Evolutionary conservation across 2,329 filamentous ascomycete species (phyloP).

Genomic region (Alternaria postmessia): DNA sequence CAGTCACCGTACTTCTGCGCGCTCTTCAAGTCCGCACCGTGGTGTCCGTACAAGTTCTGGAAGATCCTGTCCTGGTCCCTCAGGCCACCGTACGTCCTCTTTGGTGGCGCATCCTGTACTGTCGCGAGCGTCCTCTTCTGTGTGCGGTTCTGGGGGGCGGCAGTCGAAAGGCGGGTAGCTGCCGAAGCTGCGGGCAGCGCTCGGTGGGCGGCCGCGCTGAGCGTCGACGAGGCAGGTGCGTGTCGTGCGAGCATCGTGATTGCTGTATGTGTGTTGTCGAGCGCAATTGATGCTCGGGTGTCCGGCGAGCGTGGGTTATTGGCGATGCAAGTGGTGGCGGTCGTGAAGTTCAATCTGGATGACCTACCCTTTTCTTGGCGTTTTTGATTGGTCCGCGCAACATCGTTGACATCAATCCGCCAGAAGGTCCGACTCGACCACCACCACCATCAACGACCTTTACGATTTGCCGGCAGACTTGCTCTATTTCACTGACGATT

Average conservation of each 20-base stretch:
- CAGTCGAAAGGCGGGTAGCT: conserved; percentile 50
- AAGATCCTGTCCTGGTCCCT: conserved; percentile 99
- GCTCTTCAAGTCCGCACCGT: conserved; percentile 88
- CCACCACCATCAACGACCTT: conserved; percentile 1
- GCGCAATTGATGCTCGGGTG: conserved; percentile 51
- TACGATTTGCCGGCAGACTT: background rate
- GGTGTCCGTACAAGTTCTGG: conserved; percentile 96
- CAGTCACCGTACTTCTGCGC: conserved; percentile 99
- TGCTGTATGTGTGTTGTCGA: conserved; percentile 32
- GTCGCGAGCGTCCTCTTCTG: conserved; percentile 73
- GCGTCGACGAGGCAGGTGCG: conserved; percentile 49
- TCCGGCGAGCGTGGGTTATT: conserved; percentile 37
- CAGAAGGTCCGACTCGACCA: conserved; percentile 10
- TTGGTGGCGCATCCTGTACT: conserved; percentile 62
- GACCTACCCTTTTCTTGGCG: conserved; percentile 25
- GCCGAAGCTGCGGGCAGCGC: conserved; percentile 51
- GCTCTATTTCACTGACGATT: background rate
- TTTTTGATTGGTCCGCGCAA: conserved; percentile 28
- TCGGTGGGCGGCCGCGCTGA: conserved; percentile 53
- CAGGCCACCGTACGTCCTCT: conserved; percentile 81
- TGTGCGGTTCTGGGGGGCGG: conserved; percentile 53
- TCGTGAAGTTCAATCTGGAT: conserved; percentile 36
- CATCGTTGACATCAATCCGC: conserved; percentile 35
- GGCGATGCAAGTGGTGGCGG: conserved; percentile 40
- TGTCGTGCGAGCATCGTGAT: conserved; percentile 54